Base-by-base conservation (phyloP, 1,284 basidiomycete genomes). In the Peniophora sp. region DNA sequence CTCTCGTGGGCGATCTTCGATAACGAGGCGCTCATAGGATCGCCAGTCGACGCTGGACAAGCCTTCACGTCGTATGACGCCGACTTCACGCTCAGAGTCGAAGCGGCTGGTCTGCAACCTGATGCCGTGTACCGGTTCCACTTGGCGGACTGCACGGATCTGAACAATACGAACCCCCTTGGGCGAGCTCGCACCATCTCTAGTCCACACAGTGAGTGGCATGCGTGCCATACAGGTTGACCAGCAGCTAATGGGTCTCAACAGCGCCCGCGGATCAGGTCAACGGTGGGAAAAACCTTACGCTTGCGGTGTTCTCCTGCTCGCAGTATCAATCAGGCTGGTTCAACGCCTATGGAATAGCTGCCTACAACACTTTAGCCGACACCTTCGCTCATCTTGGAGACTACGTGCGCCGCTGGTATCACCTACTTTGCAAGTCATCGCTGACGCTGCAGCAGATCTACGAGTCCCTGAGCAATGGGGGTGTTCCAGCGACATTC, bases 301-400 rank as follows among this genome's bases (percentile, higher is more conserved):
- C 73, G 2, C 56, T 83, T 2, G 79, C 78, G 1, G 77, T 82
- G 2, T 83, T 81, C 62, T 81, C 78, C 5, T 83, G 79, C 58
- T 80, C 79, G 18, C 77, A 76, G 51, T 76, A 71, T 56, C 76
- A 78, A 62, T 60, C 63, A 24, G 83, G 84, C 1, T 84, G 73
- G 64, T 86, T 85, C 70, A 84, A 84, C 60, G 81, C 82, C 12
- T 87, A 85, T 60, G 76, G 78, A 9, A 70, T 76, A 46, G 79
- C 80, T 1, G 75, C 79, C 17, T 74, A 74, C 50, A 77, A 80
- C 55, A 75, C 78, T 10, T 69, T 70, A 23, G 72, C 79, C 2
- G 81, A 85, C 57, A 66, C 80, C 47, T 82, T 80, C 53, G 60
- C 84, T 42, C 83, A 85, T 58, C 70, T 85, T 23, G 83, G 82